These are phyloP conservation scores for Candida pseudoviswanathii DNA, from an alignment of 1,139 yeast genomes.

Conservation along the genomic window DNA sequence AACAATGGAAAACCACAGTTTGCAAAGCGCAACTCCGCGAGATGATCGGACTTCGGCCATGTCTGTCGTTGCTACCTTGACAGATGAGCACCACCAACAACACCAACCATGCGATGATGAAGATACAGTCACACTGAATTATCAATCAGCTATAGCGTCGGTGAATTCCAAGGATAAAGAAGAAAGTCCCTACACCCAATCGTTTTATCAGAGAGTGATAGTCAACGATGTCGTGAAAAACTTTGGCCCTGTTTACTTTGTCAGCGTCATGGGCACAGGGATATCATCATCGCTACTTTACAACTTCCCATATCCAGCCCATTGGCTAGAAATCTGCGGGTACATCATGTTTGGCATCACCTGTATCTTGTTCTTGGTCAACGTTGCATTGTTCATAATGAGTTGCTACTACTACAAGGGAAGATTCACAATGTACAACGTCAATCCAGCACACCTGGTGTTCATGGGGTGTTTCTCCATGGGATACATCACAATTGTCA, in stretches of 20 bases:
- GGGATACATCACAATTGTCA: constrained; percentile 71
- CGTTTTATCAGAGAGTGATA: constrained; percentile 12
- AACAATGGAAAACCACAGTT: no score
- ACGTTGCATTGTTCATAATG: constrained; percentile 15
- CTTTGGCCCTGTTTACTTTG: constrained; percentile 65
- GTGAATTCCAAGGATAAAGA: neutral
- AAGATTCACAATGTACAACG: constrained; percentile 36
- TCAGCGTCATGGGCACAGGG: constrained; percentile 84
- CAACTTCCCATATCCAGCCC: constrained; percentile 63
- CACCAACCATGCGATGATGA: no score
- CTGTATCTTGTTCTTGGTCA: constrained; percentile 47
- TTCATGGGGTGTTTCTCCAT: constrained; percentile 79
- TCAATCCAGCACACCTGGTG: constrained; percentile 52
- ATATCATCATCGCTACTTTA: constrained; percentile 62
- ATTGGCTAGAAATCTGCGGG: constrained; percentile 62
- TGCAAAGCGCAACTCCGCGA: no score
- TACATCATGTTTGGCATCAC: constrained; percentile 58
- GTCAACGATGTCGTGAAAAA: constrained; percentile 24
- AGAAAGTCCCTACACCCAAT: neutral
- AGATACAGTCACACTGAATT: no score
- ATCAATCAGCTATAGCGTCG: no score
- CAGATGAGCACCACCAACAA: no score
- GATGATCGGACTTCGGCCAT: no score
- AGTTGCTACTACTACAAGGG: constrained; percentile 39
- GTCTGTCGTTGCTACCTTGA: no score